A percentile compares a stretch with the other conserved stretches of the same genome.
Conservation (phyloP, 2,329 filamentous ascomycete species). For the Coniochaeta pulveracea region DNA sequence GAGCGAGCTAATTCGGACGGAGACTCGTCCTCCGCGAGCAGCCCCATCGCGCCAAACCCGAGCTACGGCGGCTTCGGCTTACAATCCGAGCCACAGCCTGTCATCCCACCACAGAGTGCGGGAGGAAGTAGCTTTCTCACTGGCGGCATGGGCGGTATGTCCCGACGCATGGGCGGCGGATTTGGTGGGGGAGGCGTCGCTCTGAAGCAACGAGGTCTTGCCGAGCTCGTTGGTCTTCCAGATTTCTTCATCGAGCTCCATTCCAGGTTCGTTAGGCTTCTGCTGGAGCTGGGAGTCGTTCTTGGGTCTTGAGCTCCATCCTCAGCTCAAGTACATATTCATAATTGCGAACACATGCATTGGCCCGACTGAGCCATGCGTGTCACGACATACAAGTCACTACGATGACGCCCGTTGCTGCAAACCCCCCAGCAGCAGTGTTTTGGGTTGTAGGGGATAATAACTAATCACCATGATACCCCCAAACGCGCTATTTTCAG, state of each 20-base stretch:
- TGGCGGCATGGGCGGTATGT: constrained; percentile 40
- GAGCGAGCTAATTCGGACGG: constrained; percentile 33
- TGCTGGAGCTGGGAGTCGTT: constrained; percentile 46
- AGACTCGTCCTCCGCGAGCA: constrained; percentile 19
- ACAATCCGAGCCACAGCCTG: constrained; percentile 11
- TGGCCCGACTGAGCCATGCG: no score
- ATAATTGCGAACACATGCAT: not conserved
- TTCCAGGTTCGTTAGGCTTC: constrained; percentile 48
- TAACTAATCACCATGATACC: no score
- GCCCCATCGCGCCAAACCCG: constrained; percentile 25
- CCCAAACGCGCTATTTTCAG: no score
- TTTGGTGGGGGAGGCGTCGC: constrained; percentile 42
- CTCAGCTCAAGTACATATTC: no score
- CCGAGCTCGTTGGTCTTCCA: constrained; percentile 54
- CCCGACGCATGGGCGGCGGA: constrained; percentile 44
- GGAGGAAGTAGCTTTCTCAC: constrained; percentile 44
- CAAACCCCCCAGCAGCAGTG: no score
- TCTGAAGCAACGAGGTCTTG: constrained; percentile 47
- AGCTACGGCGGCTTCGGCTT: constrained; percentile 26
- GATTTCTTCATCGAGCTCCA: constrained; percentile 61
- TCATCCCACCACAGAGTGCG: constrained; percentile 13
- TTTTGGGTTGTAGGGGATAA: no score
- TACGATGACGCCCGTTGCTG: no score
- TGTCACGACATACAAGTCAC: no score
- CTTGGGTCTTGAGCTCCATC: constrained; percentile 37